Evolutionary conservation across 1,284 basidiomycete species (phyloP), one percentile per base, ranked within the genome.

Genomic region (Omphalotus olearius): DNA sequence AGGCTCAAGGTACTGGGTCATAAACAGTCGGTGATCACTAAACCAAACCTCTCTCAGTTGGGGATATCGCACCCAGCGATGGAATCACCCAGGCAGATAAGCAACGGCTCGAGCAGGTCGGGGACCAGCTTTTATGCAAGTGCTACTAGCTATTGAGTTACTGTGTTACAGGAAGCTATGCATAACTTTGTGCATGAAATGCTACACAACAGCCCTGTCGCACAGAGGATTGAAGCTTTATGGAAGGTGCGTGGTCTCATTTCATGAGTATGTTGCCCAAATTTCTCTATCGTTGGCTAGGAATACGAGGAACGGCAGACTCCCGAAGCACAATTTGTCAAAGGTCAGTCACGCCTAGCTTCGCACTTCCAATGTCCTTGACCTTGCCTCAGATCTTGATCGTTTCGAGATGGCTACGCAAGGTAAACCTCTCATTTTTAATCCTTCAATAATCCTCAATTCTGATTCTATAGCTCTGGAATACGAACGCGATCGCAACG

Each of bases 61-160:
- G 96, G 1, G 96, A 98, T 62, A 96, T 98, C 51, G 83, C 94
- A 0, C 96, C 96, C 0, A 76, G 85, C 25, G 94, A 98, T 66
- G 87, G 89, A 0, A 88, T 98, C 6, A 69, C 86, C 0, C 90
- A 91, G 59, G 75, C 76, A 2, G 88, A 93, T 63, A 99, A 99
- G 71, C 75, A 74, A 50, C 72, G 78, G 5, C 72, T 91, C 6
- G 93, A 96, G 72, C 76, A 39, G 88, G 86, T 46, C 36, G 76
- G 62, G 11, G 14, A 17, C 10, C 20, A 30, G 38, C 23, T 26
- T 36, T 28, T 35, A 13, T 33, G 14, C 17, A 37, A 47, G 49
- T 11, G 18, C 17, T 16, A 13, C 17, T 39, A 14, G 14, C 17
- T 39, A 14, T 7, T 33, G 30, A 33, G 30, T 5, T 4, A 50